These are phyloP conservation scores for Colletotrichum higginsianum DNA, from an alignment of 2,329 filamentous ascomycete genomes.

Conservation along the genomic window DNA sequence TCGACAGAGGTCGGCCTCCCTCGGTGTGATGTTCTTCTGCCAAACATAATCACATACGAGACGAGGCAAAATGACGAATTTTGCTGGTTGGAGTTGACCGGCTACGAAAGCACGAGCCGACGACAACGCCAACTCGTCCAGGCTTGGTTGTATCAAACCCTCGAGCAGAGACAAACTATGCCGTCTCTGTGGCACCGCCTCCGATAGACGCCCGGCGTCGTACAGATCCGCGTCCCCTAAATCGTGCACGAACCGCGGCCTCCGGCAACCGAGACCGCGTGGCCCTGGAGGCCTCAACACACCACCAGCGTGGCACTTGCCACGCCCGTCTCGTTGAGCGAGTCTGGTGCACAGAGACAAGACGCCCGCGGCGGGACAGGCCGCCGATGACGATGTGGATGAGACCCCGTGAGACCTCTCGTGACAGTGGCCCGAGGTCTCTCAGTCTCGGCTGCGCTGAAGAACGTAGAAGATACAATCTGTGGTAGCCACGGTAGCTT, in stretches of 20 bases:
- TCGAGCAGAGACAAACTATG: background rate
- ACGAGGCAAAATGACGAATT: background rate
- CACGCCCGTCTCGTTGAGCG: background rate
- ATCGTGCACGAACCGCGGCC: conserved; percentile 4
- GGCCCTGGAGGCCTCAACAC: background rate
- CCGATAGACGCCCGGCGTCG: conserved; percentile 7
- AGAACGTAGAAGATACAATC: conserved; percentile 24
- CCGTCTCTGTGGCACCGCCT: conserved; percentile 1
- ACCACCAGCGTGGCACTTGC: background rate
- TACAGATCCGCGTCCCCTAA: conserved; percentile 14
- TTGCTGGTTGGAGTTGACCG: background rate
- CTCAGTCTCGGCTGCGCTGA: background rate
- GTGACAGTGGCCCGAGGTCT: background rate
- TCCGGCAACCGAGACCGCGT: background rate
- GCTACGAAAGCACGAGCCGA: background rate
- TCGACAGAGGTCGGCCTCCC: background rate
- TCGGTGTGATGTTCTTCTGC: background rate
- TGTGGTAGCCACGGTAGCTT: conserved; percentile 29
- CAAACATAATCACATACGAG: conserved; percentile 4
- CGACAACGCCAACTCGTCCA: background rate
- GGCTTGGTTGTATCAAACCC: background rate
- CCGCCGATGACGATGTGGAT: background rate
- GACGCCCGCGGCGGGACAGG: background rate
- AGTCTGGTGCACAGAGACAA: background rate
- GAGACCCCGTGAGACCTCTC: background rate